A percentile compares a stretch with the other conserved stretches of the same genome.
These are phyloP conservation scores for Mycotypha africana DNA, from an alignment of 371 early-diverging fungal species.

Conservation along the genomic window DNA sequence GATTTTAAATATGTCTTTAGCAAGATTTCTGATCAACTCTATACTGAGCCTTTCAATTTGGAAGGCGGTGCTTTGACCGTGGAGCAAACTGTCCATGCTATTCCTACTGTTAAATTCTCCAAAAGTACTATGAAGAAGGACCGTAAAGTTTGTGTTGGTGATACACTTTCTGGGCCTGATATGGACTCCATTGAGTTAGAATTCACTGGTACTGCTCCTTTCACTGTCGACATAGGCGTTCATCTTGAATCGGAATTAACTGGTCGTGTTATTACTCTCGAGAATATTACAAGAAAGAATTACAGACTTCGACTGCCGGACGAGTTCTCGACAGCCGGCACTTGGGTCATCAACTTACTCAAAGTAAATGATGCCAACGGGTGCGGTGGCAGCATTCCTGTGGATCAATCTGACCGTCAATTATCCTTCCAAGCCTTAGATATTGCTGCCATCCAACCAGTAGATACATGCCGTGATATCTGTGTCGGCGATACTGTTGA, in stretches of 20 bases:
- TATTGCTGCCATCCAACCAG: slow-evolving; percentile 36
- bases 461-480: slow-evolving; percentile 26
- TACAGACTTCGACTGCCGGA: slow-evolving; percentile 25
- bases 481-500: slow-evolving; percentile 51
- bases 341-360: slow-evolving; percentile 30
- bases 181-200: slow-evolving; percentile 30
- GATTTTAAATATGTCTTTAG: slow-evolving; percentile 39
- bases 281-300: slow-evolving; percentile 23
- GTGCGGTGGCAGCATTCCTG: slow-evolving; percentile 21
- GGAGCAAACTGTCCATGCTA: slow-evolving; percentile 36
- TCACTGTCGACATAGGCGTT: slow-evolving; percentile 31
- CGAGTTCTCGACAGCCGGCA: slow-evolving; percentile 30
- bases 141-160: slow-evolving; percentile 43
- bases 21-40: slow-evolving; percentile 40
- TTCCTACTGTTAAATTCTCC: slow-evolving; percentile 35
- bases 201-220: slow-evolving; percentile 43
- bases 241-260: slow-evolving; percentile 30
- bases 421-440: slow-evolving; percentile 33
- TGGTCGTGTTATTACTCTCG: slow-evolving; percentile 19
- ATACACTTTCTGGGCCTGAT: slow-evolving; percentile 22
- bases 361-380: slow-evolving; percentile 39
- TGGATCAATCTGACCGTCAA: slow-evolving; percentile 9
- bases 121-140: slow-evolving; percentile 6
- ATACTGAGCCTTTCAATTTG: slow-evolving; percentile 25
- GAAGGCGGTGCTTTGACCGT: slow-evolving; percentile 10